Conservation (phyloP, 2,329 filamentous ascomycete genomes). For the Ophiostoma quercus region DNA sequence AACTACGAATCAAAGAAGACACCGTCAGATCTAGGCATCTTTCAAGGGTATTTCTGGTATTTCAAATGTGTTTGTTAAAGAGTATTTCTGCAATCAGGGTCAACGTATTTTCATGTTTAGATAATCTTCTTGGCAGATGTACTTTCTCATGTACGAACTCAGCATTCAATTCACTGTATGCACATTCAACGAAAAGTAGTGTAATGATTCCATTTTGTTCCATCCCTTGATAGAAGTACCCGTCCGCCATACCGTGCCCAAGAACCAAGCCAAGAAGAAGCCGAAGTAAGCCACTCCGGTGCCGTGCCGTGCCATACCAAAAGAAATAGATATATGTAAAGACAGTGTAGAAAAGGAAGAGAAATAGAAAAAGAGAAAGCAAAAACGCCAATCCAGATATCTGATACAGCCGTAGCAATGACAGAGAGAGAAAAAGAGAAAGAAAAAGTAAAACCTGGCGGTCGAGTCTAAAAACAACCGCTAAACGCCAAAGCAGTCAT, state of each 20-base stretch:
- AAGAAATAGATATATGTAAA: constrained; percentile 12
- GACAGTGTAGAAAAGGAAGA: not conserved
- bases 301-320: not conserved
- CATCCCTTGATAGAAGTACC: constrained; percentile 11
- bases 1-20: no score
- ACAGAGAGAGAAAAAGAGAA: not conserved
- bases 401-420: not conserved
- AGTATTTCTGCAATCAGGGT: no score
- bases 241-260: not conserved
- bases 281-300: not conserved
- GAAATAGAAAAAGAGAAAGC: not conserved
- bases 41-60: no score
- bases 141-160: no score
- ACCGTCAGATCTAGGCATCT: no score
- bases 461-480: not conserved
- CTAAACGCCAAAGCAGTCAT: constrained; percentile 13
- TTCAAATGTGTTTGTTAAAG: no score
- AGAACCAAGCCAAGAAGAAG: not conserved
- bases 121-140: no score
- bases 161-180: not conserved
- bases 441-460: not conserved
- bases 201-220: constrained; percentile 7
- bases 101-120: no score
- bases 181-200: not conserved
- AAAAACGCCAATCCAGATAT: constrained; percentile 6